Conservation (phyloP, 768 basidiomycete species). For the Strobilomyces dryophilus region DNA sequence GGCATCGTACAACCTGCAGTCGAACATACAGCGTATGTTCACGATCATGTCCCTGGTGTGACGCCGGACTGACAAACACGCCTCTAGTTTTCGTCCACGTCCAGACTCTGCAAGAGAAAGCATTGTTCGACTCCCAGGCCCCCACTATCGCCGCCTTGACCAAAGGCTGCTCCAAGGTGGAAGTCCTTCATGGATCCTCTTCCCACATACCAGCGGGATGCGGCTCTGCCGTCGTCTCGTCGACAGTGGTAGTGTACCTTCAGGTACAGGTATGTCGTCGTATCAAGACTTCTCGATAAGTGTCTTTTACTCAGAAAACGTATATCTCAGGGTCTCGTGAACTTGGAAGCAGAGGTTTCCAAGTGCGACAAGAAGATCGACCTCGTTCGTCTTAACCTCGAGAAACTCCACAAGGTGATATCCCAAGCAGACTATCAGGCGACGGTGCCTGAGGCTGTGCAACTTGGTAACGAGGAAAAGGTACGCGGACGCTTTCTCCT, state of each 20-base stretch:
- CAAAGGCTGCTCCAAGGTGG: slow-evolving; percentile 81
- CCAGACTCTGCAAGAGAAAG: slow-evolving; percentile 56
- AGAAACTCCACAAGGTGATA: slow-evolving; percentile 73
- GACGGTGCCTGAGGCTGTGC: slow-evolving; percentile 77
- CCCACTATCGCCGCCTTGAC: slow-evolving; percentile 76
- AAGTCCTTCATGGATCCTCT: slow-evolving; percentile 54
- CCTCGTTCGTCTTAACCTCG: slow-evolving; percentile 60
- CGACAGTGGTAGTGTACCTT: slow-evolving; percentile 72
- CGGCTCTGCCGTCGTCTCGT: slow-evolving; percentile 75
- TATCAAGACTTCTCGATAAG: not conserved
- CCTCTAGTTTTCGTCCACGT: slow-evolving; percentile 66
- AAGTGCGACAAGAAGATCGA: slow-evolving; percentile 91
- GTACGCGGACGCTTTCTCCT: slow-evolving; percentile 32
- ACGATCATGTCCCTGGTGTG: not conserved
- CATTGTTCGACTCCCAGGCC: slow-evolving; percentile 67
- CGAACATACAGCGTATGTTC: slow-evolving; percentile 46
- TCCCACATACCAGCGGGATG: slow-evolving; percentile 76
- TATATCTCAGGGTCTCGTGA: slow-evolving; percentile 71
- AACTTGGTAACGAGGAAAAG: slow-evolving; percentile 75
- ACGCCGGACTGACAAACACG: not conserved
- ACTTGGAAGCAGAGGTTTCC: slow-evolving; percentile 80
- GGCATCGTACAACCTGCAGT: slow-evolving; percentile 85
- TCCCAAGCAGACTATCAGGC: slow-evolving; percentile 72
- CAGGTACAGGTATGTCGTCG: slow-evolving; percentile 77
- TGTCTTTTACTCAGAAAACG: not conserved